Evolutionary conservation across 2,329 filamentous ascomycete species (phyloP).

Genomic region (Lachnellula occidentalis): DNA sequence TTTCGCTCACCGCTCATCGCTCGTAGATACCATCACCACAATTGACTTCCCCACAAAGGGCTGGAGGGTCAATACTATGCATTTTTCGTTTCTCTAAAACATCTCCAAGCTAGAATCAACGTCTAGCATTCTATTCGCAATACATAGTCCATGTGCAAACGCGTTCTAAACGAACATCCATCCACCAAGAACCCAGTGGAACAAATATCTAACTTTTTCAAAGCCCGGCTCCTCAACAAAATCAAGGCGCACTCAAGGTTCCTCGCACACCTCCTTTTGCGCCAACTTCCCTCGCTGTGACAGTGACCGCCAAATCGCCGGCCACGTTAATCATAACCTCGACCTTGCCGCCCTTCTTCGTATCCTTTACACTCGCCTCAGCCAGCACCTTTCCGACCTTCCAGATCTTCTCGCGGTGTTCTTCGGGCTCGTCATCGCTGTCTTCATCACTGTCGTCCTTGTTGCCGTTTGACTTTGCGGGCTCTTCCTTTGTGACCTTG

Average conservation of each 20-base stretch:
- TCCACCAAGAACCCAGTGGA: background rate
- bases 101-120: background rate
- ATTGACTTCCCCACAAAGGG: background rate
- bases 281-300: slow-evolving; percentile 81
- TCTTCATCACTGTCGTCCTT: slow-evolving; percentile 57
- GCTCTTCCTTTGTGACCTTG: slow-evolving; percentile 84
- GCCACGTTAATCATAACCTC: slow-evolving; percentile 89
- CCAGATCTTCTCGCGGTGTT: slow-evolving; percentile 86
- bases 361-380: slow-evolving; percentile 75
- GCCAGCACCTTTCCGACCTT: slow-evolving; percentile 78
- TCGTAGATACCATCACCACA: background rate
- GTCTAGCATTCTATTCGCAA: background rate
- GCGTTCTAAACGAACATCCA: background rate
- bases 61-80: background rate
- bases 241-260: slow-evolving; percentile 25
- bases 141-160: background rate
- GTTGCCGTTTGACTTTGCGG: slow-evolving; percentile 58
- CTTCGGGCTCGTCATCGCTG: slow-evolving; percentile 74
- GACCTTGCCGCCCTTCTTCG: slow-evolving; percentile 85
- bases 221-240: background rate
- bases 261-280: slow-evolving; percentile 32
- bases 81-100: background rate
- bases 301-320: slow-evolving; percentile 70
- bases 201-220: background rate
- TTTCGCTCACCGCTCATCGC: too few relatives aligned